phyloP scores from a whole-genome alignment of 257 asterid genomes.

The Solanum paucissectum region DNA sequence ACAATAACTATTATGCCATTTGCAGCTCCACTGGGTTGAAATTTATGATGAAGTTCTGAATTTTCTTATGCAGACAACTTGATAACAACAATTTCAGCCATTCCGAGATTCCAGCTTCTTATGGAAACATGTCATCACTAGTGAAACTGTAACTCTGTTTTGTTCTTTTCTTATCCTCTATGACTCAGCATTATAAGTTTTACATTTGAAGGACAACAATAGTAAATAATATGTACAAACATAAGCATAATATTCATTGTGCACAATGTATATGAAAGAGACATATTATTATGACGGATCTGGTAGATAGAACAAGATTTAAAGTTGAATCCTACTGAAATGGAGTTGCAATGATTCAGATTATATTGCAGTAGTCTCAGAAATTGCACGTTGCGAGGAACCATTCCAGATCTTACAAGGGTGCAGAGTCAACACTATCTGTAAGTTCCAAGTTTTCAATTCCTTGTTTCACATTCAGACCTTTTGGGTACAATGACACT shows the following conservation, averaged over 20 bases:
- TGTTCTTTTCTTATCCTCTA: too few relatives aligned
- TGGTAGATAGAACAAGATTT: too few relatives aligned
- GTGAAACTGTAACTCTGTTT: constrained; percentile 21
- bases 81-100: constrained; percentile 37
- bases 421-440: constrained; percentile 16
- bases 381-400: constrained; percentile 31
- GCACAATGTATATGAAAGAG: too few relatives aligned
- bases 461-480: too few relatives aligned
- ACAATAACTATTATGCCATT: neutral
- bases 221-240: neutral
- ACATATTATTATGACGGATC: too few relatives aligned
- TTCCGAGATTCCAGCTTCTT: constrained; percentile 31
- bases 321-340: neutral
- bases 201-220: neutral
- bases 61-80: constrained; percentile 21
- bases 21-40: neutral
- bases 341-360: neutral
- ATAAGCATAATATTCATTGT: neutral
- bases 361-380: constrained; percentile 25
- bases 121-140: constrained; percentile 8
- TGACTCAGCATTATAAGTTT: too few relatives aligned
- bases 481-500: too few relatives aligned
- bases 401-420: constrained; percentile 28
- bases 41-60: neutral
- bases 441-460: constrained; percentile 10